Evolutionary conservation across 1,284 basidiomycete genomes (phyloP).

Genomic region (Papiliotrema nemorosa): DNA sequence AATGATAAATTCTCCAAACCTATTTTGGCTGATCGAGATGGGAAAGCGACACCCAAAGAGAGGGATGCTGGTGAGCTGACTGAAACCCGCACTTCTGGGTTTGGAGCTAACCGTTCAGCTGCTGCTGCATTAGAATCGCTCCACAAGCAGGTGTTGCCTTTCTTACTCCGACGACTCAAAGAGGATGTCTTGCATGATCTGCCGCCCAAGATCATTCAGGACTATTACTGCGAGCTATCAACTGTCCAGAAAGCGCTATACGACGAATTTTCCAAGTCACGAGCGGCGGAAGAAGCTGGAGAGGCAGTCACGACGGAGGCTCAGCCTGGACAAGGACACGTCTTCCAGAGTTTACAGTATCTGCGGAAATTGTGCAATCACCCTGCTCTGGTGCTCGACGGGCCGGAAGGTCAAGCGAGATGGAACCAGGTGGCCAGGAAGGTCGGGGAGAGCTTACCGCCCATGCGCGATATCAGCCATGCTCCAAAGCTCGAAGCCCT

Average conservation of each 20-base stretch:
- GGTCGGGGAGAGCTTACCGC: slow-evolving; percentile 48
- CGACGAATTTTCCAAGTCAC: slow-evolving; percentile 84
- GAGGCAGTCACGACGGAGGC: slow-evolving; percentile 56
- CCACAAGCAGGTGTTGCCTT: slow-evolving; percentile 99
- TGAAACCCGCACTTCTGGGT: neutral
- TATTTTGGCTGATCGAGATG: slow-evolving; percentile 90
- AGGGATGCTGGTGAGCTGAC: slow-evolving; percentile 76
- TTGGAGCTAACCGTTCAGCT: slow-evolving; percentile 54
- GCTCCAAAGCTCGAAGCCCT: slow-evolving; percentile 93
- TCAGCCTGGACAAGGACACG: slow-evolving; percentile 66
- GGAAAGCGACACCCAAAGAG: slow-evolving; percentile 79
- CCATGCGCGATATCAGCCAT: slow-evolving; percentile 74
- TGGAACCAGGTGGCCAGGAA: slow-evolving; percentile 50
- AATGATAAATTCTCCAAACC: slow-evolving; percentile 96
- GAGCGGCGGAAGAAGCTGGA: slow-evolving; percentile 64
- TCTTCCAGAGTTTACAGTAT: slow-evolving; percentile 96
- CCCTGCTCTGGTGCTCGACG: slow-evolving; percentile 79
- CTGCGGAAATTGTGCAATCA: slow-evolving; percentile 98
- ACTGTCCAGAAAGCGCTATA: slow-evolving; percentile 89
- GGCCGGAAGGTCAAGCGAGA: slow-evolving; percentile 56
- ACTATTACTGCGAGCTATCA: slow-evolving; percentile 97
- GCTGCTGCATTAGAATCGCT: slow-evolving; percentile 90
- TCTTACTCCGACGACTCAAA: slow-evolving; percentile 91
- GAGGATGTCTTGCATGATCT: slow-evolving; percentile 96
- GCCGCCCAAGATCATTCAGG: slow-evolving; percentile 99